Evolutionary conservation across 257 asterid species (phyloP), one percentile per base, ranked within the genome.

Genomic region (Oldenlandia corymbosa): DNA sequence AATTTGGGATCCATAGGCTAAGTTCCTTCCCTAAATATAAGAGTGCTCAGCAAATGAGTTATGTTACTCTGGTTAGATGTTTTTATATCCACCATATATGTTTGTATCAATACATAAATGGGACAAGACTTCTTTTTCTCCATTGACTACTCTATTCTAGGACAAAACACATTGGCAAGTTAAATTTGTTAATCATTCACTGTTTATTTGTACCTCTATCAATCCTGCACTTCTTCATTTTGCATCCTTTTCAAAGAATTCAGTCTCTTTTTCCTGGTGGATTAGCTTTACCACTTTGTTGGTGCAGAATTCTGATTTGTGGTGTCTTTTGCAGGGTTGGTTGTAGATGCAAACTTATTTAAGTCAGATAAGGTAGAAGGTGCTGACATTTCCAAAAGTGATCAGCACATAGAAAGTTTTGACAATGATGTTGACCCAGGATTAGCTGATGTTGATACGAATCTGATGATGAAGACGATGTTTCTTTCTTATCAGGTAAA

Each of bases 371-470:
- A 78, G 70, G 88, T 77, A 67, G 84, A 69, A 68, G 70, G 79
- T 21, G 72, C 68, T 31, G 88, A 87, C 56, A 76, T 72, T 70
- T 64, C 75, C 58, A 68, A 65, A 67, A 74, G 62, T 26, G 76
- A 47, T 26, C 71, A 81, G 76, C 68, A 55, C 45, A 62, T 64
- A n/a, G 76, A 73, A 55, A 66, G 69, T 68, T 75, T 71, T 67
- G 75, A 24, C 55, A 77, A 73, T 27, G 37, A 67, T 54, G 77
- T 73, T 58, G 82, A 69, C 48, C 66, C 75, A 43, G 83, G 83
- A 66, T 80, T 93, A 78, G 97, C 95, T 36, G 95, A 93, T 75
- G 99, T 87, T 79, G 99, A 93, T 82, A 97, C 99, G 52, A 93
- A 93, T 80, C 71, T 93, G 83, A 93, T 93, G 99, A 79, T 90